A percentile compares a stretch with the other conserved stretches of the same genome.
Evolutionary conservation across 1,139 yeast species (phyloP).

Genomic region (Yamadazyma triangularis): DNA sequence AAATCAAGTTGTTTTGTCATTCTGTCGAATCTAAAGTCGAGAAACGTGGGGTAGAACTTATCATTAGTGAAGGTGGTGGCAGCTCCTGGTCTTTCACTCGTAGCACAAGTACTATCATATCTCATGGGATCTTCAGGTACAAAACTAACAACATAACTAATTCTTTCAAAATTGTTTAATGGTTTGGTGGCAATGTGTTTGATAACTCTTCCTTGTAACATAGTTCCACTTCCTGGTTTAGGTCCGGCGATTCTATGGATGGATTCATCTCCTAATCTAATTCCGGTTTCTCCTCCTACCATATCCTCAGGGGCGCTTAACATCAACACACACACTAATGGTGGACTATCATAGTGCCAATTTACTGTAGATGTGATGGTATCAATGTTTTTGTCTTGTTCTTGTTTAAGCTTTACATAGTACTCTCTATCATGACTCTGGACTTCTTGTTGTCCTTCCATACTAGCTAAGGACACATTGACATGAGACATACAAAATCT

Average conservation of each 20-base stretch:
- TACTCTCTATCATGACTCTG: slow-evolving; percentile 10
- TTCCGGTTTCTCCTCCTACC: slow-evolving; percentile 32
- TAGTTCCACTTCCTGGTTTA: slow-evolving; percentile 31
- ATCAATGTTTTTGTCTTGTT: slow-evolving; percentile 10
- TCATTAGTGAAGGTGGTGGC: slow-evolving; percentile 31
- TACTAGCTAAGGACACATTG: slow-evolving; percentile 19
- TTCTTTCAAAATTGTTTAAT: slow-evolving; percentile 25
- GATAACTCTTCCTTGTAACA: slow-evolving; percentile 40
- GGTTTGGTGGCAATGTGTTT: slow-evolving; percentile 23
- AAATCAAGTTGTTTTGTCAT: slow-evolving; percentile 25
- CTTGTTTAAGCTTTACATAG: slow-evolving; percentile 6
- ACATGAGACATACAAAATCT: slow-evolving; percentile 21
- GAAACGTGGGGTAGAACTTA: slow-evolving; percentile 41
- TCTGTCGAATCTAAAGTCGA: slow-evolving; percentile 33
- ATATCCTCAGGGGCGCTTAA: slow-evolving; percentile 25
- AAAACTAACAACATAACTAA: slow-evolving; percentile 37
- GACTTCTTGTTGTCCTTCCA: background rate
- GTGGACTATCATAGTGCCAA: slow-evolving; percentile 32
- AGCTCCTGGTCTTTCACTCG: slow-evolving; percentile 37
- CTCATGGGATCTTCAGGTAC: slow-evolving; percentile 35
- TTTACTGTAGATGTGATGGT: slow-evolving; percentile 8
- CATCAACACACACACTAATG: slow-evolving; percentile 31
- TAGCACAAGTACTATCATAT: slow-evolving; percentile 34
- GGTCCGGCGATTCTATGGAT: slow-evolving; percentile 11
- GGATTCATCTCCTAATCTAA: slow-evolving; percentile 22